phyloP scores from a whole-genome alignment of 2,329 filamentous ascomycete species.

The Cordyceps sp. region DNA sequence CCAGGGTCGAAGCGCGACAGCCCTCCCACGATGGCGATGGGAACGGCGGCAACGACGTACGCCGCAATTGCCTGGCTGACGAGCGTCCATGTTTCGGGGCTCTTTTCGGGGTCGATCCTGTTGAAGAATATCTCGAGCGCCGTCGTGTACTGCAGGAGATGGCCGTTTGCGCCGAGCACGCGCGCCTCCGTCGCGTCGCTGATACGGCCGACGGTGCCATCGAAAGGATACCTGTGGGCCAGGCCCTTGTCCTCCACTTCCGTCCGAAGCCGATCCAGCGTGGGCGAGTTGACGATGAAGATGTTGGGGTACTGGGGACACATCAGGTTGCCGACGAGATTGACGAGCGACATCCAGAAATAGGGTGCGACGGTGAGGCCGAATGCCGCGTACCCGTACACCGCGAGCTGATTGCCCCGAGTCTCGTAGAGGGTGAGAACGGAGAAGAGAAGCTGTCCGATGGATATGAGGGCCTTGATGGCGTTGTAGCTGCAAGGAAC shows the following conservation, averaged over 20 bases:
- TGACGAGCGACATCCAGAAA: constrained; percentile 3
- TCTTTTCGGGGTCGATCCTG: neutral
- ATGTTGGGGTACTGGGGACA: constrained; percentile 3
- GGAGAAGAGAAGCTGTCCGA: constrained; percentile 2
- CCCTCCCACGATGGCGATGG: constrained; percentile 2
- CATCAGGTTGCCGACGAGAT: constrained; percentile 2
- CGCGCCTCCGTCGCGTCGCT: neutral
- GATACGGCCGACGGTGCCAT: constrained; percentile 1
- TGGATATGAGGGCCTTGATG: constrained; percentile 1
- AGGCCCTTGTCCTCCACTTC: neutral
- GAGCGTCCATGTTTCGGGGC: neutral
- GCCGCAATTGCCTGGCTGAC: neutral
- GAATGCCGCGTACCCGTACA: constrained; percentile 2
- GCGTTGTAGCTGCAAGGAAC: constrained; percentile 1
- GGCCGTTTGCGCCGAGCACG: neutral
- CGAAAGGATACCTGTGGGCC: neutral
- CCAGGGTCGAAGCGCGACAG: constrained; percentile 1
- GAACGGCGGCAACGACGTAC: neutral
- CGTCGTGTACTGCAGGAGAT: neutral
- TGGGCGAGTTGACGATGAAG: constrained; percentile 2
- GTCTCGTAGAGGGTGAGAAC: constrained; percentile 2
- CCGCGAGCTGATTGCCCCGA: constrained; percentile 2
- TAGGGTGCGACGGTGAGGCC: constrained; percentile 3
- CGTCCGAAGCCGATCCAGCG: neutral
- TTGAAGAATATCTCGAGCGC: neutral